Conservation (phyloP, 2,329 filamentous ascomycete genomes). For the Cladorrhinum sp. region DNA sequence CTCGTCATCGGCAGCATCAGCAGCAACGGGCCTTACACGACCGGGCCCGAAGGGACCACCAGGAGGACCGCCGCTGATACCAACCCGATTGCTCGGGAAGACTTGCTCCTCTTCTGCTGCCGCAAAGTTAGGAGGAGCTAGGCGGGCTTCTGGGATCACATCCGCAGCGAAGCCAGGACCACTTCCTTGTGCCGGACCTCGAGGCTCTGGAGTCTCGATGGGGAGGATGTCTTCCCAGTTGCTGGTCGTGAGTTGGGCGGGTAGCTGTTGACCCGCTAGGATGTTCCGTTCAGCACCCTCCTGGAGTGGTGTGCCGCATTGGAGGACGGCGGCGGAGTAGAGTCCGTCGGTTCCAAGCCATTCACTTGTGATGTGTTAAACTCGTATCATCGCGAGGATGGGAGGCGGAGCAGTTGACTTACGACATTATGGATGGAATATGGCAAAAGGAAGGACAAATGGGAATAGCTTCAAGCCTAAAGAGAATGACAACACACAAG, state of each 20-base stretch:
- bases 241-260: constrained; percentile 33
- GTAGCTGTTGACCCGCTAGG: background rate
- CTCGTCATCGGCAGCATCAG: background rate
- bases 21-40: background rate
- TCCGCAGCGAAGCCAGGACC: background rate
- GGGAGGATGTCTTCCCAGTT: constrained; percentile 37
- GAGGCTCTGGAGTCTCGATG: constrained; percentile 1
- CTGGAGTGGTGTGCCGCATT: constrained; percentile 28
- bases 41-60: background rate
- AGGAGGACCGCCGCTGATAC: background rate
- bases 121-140: background rate
- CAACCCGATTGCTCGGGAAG: background rate
- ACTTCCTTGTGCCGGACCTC: background rate
- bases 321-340: constrained; percentile 31
- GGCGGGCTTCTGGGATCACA: background rate
- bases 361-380: background rate
- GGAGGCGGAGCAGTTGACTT: background rate
- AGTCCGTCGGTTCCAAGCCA: constrained; percentile 26
- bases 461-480: background rate
- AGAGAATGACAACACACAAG: background rate
- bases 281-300: background rate
- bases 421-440: background rate
- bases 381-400: background rate
- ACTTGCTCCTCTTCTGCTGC: background rate
- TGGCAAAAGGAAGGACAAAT: background rate